Conservation (phyloP, 1,139 yeast genomes). For the Diutina neorugosa region DNA sequence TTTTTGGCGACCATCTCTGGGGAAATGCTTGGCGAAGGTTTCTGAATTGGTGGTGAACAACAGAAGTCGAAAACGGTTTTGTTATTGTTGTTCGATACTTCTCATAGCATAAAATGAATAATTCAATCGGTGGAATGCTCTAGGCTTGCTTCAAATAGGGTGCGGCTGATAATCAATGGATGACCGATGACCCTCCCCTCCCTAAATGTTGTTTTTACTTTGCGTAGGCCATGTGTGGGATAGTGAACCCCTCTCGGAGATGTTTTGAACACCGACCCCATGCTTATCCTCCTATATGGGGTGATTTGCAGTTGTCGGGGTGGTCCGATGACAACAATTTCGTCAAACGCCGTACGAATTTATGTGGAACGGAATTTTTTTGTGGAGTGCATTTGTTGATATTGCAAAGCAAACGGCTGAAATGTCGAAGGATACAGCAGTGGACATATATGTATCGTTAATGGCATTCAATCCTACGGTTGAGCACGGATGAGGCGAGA, state of each 20-base stretch:
- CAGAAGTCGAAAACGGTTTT: neutral
- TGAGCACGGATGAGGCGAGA: neutral
- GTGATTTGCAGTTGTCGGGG: neutral
- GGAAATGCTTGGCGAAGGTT: neutral
- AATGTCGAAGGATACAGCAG: too few species aligned
- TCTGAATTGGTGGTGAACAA: neutral
- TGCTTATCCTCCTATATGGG: neutral
- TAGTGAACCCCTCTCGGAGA: neutral
- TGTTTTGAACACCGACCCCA: neutral
- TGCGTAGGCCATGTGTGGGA: neutral
- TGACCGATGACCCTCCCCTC: neutral
- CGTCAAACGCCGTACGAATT: neutral
- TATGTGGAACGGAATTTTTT: neutral
- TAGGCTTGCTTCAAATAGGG: too few species aligned
- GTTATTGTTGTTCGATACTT: neutral
- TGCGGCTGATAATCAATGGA: neutral
- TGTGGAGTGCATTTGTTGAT: neutral
- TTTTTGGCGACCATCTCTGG: neutral
- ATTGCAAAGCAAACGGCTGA: neutral
- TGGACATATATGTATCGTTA: too few species aligned
- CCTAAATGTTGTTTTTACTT: too few species aligned
- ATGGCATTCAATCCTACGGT: neutral
- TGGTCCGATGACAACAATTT: neutral
- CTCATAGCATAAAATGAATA: neutral
- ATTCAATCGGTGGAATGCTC: too few species aligned